Conservation (phyloP, 345 rosid genomes). For the Ceriops decandra region DNA sequence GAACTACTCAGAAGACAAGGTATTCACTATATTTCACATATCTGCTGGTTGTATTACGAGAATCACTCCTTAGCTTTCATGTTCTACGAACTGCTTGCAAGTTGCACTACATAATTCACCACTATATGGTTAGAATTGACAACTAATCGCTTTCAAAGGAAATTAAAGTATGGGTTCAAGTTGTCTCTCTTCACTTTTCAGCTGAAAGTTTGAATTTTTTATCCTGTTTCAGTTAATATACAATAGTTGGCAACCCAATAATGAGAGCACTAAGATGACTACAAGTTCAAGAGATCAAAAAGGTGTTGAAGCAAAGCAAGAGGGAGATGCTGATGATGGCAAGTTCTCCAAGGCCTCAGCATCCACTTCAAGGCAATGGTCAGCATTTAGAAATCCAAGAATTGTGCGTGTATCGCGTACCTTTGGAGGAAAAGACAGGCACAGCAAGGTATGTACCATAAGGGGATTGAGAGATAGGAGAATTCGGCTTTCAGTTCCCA, state of each 20-base stretch:
- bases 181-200: too few species aligned
- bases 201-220: too few species aligned
- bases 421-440: conserved; percentile 96
- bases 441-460: conserved; percentile 88
- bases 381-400: conserved; percentile 86
- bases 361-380: conserved; percentile 72
- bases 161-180: too few species aligned
- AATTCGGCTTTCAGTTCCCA: conserved; percentile 88
- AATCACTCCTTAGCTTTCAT: too few species aligned
- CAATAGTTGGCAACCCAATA: conserved; percentile 16
- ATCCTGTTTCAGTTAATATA: background rate
- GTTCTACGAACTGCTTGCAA: too few species aligned
- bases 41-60: too few species aligned
- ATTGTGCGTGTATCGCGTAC: conserved; percentile 78
- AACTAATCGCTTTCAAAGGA: too few species aligned
- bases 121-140: too few species aligned
- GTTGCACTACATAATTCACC: too few species aligned
- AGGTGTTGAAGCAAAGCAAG: conserved; percentile 50
- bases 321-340: conserved; percentile 28
- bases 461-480: conserved; percentile 86
- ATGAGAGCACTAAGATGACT: conserved; percentile 49
- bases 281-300: conserved; percentile 42
- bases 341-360: conserved; percentile 1
- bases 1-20: too few species aligned
- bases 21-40: too few species aligned